Conservation (phyloP, 768 basidiomycete species). For the Sporobolomyces pararoseus region DNA sequence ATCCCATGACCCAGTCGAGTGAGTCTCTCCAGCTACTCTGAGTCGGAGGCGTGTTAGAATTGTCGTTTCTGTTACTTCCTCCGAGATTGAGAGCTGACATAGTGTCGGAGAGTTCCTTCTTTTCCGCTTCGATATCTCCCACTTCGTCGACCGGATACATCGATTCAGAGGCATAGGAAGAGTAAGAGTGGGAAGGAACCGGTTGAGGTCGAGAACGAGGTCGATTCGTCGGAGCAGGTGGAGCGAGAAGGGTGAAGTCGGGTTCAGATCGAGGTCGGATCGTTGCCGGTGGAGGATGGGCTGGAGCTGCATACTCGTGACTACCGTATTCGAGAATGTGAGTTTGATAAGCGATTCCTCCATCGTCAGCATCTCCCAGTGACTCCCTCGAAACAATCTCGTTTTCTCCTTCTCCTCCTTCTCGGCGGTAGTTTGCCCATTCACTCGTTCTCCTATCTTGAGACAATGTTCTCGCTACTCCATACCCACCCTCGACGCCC, state of each 20-base stretch:
- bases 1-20: slow-evolving; percentile 30
- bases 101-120: slow-evolving; percentile 8
- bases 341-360: not conserved
- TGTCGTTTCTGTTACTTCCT: not conserved
- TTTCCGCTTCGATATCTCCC: slow-evolving; percentile 9
- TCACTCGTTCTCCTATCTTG: slow-evolving; percentile 9
- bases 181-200: not conserved
- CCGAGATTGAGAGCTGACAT: slow-evolving; percentile 9
- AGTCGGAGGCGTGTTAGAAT: not conserved
- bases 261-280: not conserved
- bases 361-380: not conserved
- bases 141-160: slow-evolving; percentile 11
- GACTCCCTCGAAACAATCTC: not conserved
- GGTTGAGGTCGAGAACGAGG: not conserved
- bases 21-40: slow-evolving; percentile 13
- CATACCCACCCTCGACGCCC: slow-evolving; percentile 9
- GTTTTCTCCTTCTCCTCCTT: too few species aligned
- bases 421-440: slow-evolving; percentile 3
- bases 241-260: not conserved
- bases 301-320: not conserved
- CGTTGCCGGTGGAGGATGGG: not conserved
- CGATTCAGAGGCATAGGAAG: slow-evolving; percentile 12
- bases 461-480: slow-evolving; percentile 6
- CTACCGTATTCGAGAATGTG: slow-evolving; percentile 10
- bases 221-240: not conserved